Conservation (phyloP, 78 protist genomes). For the Tieghemostelium lacteum region DNA sequence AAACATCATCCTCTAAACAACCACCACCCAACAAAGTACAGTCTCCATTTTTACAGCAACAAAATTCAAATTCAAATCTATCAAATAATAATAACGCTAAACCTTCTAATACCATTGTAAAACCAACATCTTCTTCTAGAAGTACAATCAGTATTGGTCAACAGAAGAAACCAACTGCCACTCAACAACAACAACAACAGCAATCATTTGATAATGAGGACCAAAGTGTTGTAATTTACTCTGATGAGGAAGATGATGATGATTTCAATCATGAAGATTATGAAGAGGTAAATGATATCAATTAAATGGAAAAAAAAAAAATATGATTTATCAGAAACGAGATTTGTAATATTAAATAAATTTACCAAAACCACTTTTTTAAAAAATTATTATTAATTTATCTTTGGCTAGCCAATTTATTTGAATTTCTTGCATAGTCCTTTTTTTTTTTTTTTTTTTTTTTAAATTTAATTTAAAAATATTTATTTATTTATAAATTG, state of each 20-base stretch:
- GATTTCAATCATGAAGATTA: background rate
- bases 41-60: conserved; percentile 27
- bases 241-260: conserved; percentile 13
- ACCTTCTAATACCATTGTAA: conserved; percentile 6
- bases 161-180: conserved; percentile 6
- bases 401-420: background rate
- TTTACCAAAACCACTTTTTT: too few species aligned
- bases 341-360: background rate
- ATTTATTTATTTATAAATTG: background rate
- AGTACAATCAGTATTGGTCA: conserved; percentile 65
- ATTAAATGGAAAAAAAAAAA: background rate
- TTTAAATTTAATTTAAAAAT: background rate
- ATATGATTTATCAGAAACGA: background rate
- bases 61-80: conserved; percentile 2
- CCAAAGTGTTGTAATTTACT: background rate
- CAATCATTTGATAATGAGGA: conserved; percentile 17
- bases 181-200: conserved; percentile 3
- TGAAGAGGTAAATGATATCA: background rate
- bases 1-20: background rate
- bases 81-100: background rate
- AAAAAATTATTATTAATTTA: too few species aligned
- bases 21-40: background rate
- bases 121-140: conserved; percentile 9
- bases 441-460: background rate
- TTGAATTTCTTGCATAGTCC: background rate